phyloP scores from a whole-genome alignment of 768 basidiomycete genomes.

The Lanmaoa rubissima region DNA sequence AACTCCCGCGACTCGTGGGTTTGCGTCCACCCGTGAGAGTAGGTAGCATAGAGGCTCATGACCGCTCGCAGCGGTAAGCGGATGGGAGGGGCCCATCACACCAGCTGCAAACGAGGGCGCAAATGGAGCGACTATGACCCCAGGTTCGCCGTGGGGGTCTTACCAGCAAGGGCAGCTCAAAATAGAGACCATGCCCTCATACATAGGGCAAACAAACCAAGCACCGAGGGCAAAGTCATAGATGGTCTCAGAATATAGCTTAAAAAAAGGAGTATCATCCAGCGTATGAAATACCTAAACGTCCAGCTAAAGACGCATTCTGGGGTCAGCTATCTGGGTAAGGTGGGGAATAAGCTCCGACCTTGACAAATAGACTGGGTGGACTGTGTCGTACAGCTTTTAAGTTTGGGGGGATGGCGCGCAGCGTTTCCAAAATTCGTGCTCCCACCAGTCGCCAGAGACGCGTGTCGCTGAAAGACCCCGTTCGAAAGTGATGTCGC shows the following conservation, averaged over 20 bases:
- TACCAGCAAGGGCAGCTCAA: not conserved
- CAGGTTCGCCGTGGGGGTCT: constrained; percentile 10
- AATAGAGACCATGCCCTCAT: constrained; percentile 1
- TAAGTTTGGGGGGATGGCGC: constrained; percentile 13
- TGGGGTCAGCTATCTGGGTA: constrained; percentile 13
- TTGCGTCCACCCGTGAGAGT: constrained; percentile 6
- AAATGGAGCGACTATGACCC: constrained; percentile 10
- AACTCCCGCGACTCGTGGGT: constrained; percentile 11
- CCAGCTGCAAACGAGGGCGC: constrained; percentile 8
- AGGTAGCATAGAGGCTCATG: not conserved
- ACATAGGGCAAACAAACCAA: not conserved
- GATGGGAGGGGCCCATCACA: constrained; percentile 3
- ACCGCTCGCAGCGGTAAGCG: constrained; percentile 6
- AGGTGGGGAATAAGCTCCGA: constrained; percentile 19
- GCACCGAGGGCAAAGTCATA: not conserved
- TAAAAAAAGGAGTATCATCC: constrained; percentile 1
- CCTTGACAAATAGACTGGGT: constrained; percentile 18
- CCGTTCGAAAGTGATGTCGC: constrained; percentile 28
- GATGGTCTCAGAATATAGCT: constrained; percentile 4
- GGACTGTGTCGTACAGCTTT: constrained; percentile 9
- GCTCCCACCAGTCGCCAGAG: constrained; percentile 54
- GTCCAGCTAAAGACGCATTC: constrained; percentile 11
- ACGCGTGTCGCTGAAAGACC: constrained; percentile 43
- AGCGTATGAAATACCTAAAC: constrained; percentile 19
- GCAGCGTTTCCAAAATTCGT: constrained; percentile 53